phyloP scores from a whole-genome alignment of 192 early-diverging fungal genomes.

The Umbelopsis ramanniana region DNA sequence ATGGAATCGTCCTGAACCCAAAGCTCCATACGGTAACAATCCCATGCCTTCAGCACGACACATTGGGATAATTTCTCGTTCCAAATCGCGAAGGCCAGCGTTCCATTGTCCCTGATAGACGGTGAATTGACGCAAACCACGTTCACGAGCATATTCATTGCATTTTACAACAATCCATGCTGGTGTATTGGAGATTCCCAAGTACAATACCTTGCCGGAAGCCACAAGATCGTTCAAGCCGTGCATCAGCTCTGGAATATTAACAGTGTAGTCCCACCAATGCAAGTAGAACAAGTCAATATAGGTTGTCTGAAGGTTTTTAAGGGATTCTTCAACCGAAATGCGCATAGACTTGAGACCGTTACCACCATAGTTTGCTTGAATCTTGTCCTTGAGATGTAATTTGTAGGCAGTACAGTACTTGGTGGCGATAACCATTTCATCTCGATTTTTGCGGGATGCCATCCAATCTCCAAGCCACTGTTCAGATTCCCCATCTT shows the following conservation, averaged over 20 bases:
- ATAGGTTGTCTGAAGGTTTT: constrained; percentile 52
- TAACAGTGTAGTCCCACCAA: constrained; percentile 49
- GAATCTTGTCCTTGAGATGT: constrained; percentile 18
- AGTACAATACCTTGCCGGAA: constrained; percentile 62
- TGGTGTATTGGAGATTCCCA: constrained; percentile 47
- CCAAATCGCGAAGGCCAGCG: background rate
- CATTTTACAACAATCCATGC: constrained; percentile 56
- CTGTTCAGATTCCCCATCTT: constrained; percentile 56
- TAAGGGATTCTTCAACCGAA: constrained; percentile 55
- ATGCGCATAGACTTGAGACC: constrained; percentile 49
- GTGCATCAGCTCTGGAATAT: constrained; percentile 63
- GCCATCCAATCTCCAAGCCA: constrained; percentile 61
- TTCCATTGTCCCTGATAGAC: constrained; percentile 18
- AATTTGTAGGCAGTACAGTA: constrained; percentile 35
- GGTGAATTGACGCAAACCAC: background rate
- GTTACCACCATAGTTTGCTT: constrained; percentile 41
- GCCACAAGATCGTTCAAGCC: constrained; percentile 64
- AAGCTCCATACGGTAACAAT: background rate
- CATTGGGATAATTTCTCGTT: constrained; percentile 19
- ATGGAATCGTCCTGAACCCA: background rate
- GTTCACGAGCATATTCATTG: constrained; percentile 17
- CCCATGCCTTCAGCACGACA: constrained; percentile 7
- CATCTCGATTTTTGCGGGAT: constrained; percentile 47
- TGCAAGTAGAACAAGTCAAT: constrained; percentile 54
- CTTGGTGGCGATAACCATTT: constrained; percentile 65